Conservation (phyloP, 352 stramenopile genomes). For the Phytophthora pluvialis region DNA sequence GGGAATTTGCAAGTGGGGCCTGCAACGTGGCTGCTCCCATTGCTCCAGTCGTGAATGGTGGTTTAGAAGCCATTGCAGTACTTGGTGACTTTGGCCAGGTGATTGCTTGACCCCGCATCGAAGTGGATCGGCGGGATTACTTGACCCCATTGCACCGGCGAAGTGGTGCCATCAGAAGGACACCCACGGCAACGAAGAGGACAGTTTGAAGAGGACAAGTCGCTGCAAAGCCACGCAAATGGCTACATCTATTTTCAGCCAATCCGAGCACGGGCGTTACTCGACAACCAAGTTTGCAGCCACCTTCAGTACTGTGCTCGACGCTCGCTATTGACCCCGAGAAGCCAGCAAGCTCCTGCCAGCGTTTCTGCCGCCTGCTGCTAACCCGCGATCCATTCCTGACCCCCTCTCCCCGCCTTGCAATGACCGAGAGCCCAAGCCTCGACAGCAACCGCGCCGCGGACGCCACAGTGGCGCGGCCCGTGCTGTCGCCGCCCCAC, state of each 20-base stretch:
- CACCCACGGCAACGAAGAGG: no score
- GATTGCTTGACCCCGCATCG: no score
- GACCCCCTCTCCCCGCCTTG: no score
- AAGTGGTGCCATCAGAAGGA: no score
- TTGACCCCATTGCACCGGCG: not conserved
- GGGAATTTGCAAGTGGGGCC: constrained; percentile 17
- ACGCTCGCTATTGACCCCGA: not conserved
- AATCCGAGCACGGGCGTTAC: no score
- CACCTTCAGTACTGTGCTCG: no score
- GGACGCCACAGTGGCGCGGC: constrained; percentile 8
- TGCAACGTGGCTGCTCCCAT: constrained; percentile 25
- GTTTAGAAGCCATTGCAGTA: no score
- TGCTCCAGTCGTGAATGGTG: not conserved
- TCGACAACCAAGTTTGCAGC: no score
- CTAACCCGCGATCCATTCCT: not conserved
- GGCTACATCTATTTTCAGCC: not conserved
- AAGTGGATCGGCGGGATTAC: not conserved
- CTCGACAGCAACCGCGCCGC: not conserved
- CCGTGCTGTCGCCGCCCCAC: constrained; percentile 14
- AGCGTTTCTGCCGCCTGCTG: not conserved
- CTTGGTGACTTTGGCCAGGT: no score
- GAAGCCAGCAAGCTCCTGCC: not conserved
- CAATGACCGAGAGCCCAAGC: constrained; percentile 32
- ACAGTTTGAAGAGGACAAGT: no score
- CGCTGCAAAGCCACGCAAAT: no score